phyloP scores from a whole-genome alignment of 2,329 filamentous ascomycete genomes.

The Fusarium sp. region DNA sequence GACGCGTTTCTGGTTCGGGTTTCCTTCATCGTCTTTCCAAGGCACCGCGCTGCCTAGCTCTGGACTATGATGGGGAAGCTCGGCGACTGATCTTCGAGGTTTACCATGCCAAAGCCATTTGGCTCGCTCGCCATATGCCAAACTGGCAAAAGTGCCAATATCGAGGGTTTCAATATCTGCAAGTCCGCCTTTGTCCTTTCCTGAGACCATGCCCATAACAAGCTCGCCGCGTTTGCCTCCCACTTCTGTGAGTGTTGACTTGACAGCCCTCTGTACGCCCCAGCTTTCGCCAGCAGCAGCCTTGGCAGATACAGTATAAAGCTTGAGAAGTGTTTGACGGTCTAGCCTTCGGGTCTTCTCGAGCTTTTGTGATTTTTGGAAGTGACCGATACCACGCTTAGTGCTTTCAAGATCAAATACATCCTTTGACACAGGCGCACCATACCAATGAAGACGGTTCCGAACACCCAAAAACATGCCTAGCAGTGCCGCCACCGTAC shows the following conservation, averaged over 20 bases:
- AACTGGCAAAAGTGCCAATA: conserved; percentile 83
- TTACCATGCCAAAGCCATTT: conserved; percentile 98
- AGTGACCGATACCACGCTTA: conserved; percentile 86
- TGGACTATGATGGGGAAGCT: conserved; percentile 62
- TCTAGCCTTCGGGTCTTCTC: conserved; percentile 84
- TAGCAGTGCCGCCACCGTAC: conserved; percentile 87
- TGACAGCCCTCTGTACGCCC: conserved; percentile 93
- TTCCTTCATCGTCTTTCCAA: conserved; percentile 64
- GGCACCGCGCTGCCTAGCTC: conserved; percentile 65
- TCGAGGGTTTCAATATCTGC: conserved; percentile 94
- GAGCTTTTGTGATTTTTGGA: conserved; percentile 90
- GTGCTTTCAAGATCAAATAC: conserved; percentile 87
- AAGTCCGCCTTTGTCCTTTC: conserved; percentile 88
- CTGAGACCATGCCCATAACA: conserved; percentile 92
- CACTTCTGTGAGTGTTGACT: conserved; percentile 93
- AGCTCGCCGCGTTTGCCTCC: conserved; percentile 95
- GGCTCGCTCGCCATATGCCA: conserved; percentile 83
- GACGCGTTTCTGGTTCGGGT: conserved; percentile 62
- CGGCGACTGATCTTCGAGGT: conserved; percentile 72
- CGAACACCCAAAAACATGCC: conserved; percentile 91
- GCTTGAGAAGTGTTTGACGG: conserved; percentile 81
- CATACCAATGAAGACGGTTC: conserved; percentile 87
- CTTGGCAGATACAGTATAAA: conserved; percentile 89
- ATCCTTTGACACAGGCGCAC: conserved; percentile 88
- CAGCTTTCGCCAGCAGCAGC: conserved; percentile 90